Evolutionary conservation across 2,329 filamentous ascomycete species (phyloP).

Genomic region (Cyphellophora attinorum): DNA sequence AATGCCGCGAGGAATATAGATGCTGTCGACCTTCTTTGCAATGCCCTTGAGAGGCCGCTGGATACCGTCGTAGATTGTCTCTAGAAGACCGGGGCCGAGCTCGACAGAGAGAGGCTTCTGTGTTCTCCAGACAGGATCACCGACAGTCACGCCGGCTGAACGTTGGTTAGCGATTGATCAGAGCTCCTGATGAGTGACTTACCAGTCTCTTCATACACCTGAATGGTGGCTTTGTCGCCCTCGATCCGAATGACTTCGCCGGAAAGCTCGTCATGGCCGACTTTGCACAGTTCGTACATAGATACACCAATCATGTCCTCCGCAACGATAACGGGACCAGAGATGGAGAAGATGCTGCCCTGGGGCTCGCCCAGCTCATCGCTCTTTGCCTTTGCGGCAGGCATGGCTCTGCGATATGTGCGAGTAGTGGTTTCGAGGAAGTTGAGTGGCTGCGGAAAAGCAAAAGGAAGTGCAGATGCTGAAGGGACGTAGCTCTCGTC

Average conservation of each 20-base stretch:
- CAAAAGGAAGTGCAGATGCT: slow-evolving; percentile 21
- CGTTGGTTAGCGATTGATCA: slow-evolving; percentile 3
- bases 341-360: slow-evolving; percentile 63
- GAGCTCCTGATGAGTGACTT: slow-evolving; percentile 11
- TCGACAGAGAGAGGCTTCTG: slow-evolving; percentile 96
- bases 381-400: slow-evolving; percentile 30
- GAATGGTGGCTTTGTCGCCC: slow-evolving; percentile 88
- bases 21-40: slow-evolving; percentile 65
- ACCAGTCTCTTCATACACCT: slow-evolving; percentile 99
- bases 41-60: slow-evolving; percentile 89
- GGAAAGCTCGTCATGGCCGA: slow-evolving; percentile 83
- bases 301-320: slow-evolving; percentile 98
- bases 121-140: slow-evolving; percentile 82
- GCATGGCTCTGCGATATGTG: slow-evolving; percentile 31
- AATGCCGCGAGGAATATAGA: slow-evolving; percentile 97
- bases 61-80: slow-evolving; percentile 99
- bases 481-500: slow-evolving; percentile 17
- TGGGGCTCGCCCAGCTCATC: slow-evolving; percentile 43
- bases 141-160: slow-evolving; percentile 83
- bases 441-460: slow-evolving; percentile 18
- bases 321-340: slow-evolving; percentile 84
- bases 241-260: slow-evolving; percentile 98
- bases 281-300: slow-evolving; percentile 98
- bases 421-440: slow-evolving; percentile 19
- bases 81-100: slow-evolving; percentile 90